Base-by-base conservation (phyloP, 495 filamentous ascomycete genomes). In the Aspergillus kassunensis region DNA sequence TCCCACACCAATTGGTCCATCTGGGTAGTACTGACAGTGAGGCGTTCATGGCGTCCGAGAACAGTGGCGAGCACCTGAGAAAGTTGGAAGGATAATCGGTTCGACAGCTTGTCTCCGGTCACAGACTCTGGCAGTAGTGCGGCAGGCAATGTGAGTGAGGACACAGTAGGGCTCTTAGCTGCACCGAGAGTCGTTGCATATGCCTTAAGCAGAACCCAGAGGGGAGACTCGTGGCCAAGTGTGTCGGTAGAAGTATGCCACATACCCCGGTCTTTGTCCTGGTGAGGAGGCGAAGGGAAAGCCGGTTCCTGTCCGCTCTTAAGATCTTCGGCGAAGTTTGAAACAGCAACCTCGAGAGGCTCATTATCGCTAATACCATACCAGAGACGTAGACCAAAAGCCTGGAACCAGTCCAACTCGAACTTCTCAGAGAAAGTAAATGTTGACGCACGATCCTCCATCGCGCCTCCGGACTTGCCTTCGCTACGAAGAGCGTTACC, bases 361-460 rank as follows among this genome's bases (percentile, higher is more conserved):
- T 89, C 82, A 40, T 84, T 77, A 23, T 82, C 74, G 9, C 77
- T 73, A 36, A 83, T 88, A 33, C 80, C 82, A 65, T 96, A 97
- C 84, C 87, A 96, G 8, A 97, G 77, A 42, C 91, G 82, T 18
- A 98, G 77, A 12, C 89, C 95, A 64, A 98, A 96, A 1, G 90
- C 85, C 57, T 93, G 90, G 66, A 86, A 81, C 93, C 93, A 98
- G 64, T 95, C 86, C 27, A 98, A 73, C 7, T 83, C 80, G 61
- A 97, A 98, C 13, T 83, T 81, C 54, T 87, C 78, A 4, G 88
- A 84, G 48, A 97, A 85, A 31, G 80, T 75, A 56, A 97, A 96
- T 1, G 82, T 83, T 13, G 79, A 78, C 7, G 84, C 79, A 40
- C 86, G 80, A 67, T 96, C 87, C 64, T 98, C 93, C 2, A 82